Conservation (phyloP, 2,329 filamentous ascomycete genomes). For the Rasamsonia emersonii region DNA sequence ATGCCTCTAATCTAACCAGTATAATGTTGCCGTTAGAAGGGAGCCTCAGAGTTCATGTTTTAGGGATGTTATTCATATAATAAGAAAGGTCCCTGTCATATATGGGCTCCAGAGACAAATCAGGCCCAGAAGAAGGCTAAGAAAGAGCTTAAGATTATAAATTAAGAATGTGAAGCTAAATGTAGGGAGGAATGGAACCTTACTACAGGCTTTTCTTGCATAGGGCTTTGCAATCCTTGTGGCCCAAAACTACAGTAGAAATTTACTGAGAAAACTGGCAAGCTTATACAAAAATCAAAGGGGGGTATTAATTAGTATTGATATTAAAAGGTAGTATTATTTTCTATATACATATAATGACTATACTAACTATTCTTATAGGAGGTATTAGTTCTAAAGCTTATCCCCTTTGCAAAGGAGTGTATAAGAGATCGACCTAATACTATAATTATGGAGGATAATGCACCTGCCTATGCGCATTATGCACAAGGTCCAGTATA, state of each 20-base stretch:
- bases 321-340: too few species aligned
- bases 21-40: slow-evolving; percentile 12
- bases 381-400: too few species aligned
- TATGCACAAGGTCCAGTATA: too few species aligned
- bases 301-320: too few species aligned
- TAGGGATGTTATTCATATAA: slow-evolving; percentile 20
- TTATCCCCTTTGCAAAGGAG: too few species aligned
- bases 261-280: slow-evolving; percentile 10
- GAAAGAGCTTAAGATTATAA: slow-evolving; percentile 11
- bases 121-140: slow-evolving; percentile 11
- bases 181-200: slow-evolving; percentile 11
- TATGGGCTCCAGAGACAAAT: slow-evolving; percentile 12
- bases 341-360: too few species aligned
- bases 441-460: too few species aligned
- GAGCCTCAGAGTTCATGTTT: slow-evolving; percentile 19
- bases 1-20: slow-evolving; percentile 9
- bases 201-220: slow-evolving; percentile 8
- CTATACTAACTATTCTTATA: too few species aligned
- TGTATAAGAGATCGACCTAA: too few species aligned
- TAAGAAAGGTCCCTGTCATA: slow-evolving; percentile 18
- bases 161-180: slow-evolving; percentile 10
- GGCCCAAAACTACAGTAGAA: slow-evolving; percentile 10
- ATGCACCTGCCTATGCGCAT: too few species aligned
- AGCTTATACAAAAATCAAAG: too few species aligned
- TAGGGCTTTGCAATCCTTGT: slow-evolving; percentile 7